Base-by-base conservation (phyloP, 805 yeast genomes). In the Ogataea philodendri region DNA sequence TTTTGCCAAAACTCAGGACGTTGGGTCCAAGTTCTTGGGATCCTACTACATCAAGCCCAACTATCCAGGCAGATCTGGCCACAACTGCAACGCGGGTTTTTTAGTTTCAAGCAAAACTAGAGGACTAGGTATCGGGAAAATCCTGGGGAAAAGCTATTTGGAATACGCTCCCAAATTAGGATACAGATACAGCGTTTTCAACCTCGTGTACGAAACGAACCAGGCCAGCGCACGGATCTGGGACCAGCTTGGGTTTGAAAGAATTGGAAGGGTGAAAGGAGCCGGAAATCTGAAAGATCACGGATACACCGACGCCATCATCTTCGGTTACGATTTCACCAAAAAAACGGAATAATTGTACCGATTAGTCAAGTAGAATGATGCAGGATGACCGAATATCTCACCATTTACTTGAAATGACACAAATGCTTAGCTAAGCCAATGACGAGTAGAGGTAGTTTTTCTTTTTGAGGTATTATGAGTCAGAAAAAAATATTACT, bases 71-170 rank as follows among this genome's bases (percentile, higher is more conserved):
- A 72, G 95, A 39, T 81, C 90, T 44, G 77, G 93, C 0, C 96
- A 89, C 52, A 81, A 76, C 18, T 86, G 96, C 52, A 89, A 89
- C 56, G 96, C 80, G 0, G 96, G 94, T 0, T 89, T 89, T 53
- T 55, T 87, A 8, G 95, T 89, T 5, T 73, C 73, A 40, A 66
- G 68, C 7, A 45, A 45, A 0, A 63, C 64, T 16, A 70, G 97
- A 43, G 93, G 94, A 0, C 57, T 68, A 30, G 48, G 60, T 9
- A 59, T 85, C 10, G 96, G 96, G 1, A 68, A 63, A 22, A 70
- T 70, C n/a, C 53, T 89, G 53, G 97, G 94, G 5, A 63, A 63
- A 37, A 62, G 71, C 26, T 89, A 84, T 54, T 54, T 87, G 28
- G 55, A 62, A 32, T 78, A 81, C 76, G 96, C 93, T 0, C 89